Base-by-base conservation (phyloP, 768 basidiomycete genomes). In the Hysterangium stoloniferum region DNA sequence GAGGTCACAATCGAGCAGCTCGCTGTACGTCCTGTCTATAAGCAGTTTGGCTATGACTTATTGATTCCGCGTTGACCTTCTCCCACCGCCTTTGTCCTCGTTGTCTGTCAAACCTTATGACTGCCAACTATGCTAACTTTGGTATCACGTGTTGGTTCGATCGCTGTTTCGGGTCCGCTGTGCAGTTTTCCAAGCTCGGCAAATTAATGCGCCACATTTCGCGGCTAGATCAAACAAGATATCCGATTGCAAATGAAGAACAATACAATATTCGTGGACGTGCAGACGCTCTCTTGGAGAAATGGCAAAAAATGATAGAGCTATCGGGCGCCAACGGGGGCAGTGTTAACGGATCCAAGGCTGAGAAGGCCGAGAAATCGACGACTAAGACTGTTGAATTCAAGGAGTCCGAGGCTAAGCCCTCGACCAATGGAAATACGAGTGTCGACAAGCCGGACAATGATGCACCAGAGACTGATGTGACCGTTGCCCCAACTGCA, bases 181-280 rank as follows among this genome's bases (percentile, higher is more conserved):
- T 22, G n/a, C n/a, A 87, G 81, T 82, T 80, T 67, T 89, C 87
- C 44, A 87, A 88, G 66, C 84, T 87, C 56, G 81, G 79, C 65
- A 84, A 85, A 70, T 88, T 93, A 29, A 88, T 93, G 86, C 86
- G 87, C 59, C 86, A 89, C 66, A 86, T 93, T 58, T 71, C 81
- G 24, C 71, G 74, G 6, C 72, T 86, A 6, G 37, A 64, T 4
- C 65, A 69, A 31, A 71, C 73, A 15, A 75, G 71, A 58, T 27
- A 17, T 28, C 37, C 47, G 5, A 77, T 89, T 17, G 85, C 87
- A 4, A 70, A 70, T 33, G 72, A 79, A 54, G 74, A 78, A 43
- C 80, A 89, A 59, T 77, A 79, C 71, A 74, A 81, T 55, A 85
- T 91, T 71, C 76, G 78, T 28, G 74, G 79, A 6, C 79, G 88